Conservation (phyloP, 2,329 filamentous ascomycete species). For the Ceratocystis huliohia region DNA sequence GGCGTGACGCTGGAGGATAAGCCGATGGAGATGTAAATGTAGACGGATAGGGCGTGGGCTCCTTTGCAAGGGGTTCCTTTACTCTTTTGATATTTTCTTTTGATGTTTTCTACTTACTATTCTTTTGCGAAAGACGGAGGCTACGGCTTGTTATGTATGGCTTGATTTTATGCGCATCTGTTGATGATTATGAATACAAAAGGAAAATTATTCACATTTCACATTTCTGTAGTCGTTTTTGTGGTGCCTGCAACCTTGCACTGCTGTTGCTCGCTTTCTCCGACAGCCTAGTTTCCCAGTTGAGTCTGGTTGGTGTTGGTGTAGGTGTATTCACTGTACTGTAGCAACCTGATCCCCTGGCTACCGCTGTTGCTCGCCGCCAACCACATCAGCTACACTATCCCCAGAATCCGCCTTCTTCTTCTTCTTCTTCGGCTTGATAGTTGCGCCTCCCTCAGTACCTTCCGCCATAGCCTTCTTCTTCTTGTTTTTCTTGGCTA, state of each 20-base stretch:
- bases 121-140: slow-evolving; percentile 7
- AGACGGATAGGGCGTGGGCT: slow-evolving; percentile 1
- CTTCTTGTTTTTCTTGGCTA: slow-evolving; percentile 20
- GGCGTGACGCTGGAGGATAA: slow-evolving; percentile 39
- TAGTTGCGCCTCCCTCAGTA: slow-evolving; percentile 21
- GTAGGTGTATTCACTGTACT: neutral
- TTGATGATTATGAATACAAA: slow-evolving; percentile 9
- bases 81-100: slow-evolving; percentile 25
- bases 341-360: neutral
- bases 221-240: neutral
- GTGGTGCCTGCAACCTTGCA: too few species aligned
- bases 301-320: neutral
- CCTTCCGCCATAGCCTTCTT: slow-evolving; percentile 21
- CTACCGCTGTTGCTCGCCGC: neutral
- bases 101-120: slow-evolving; percentile 17
- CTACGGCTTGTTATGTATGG: neutral
- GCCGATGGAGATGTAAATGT: slow-evolving; percentile 38
- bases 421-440: slow-evolving; percentile 38
- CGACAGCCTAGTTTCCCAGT: too few species aligned
- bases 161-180: slow-evolving; percentile 12
- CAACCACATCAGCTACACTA: neutral
- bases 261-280: too few species aligned
- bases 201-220: neutral
- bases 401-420: slow-evolving; percentile 26
- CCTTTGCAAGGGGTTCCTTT: slow-evolving; percentile 27